Evolutionary conservation across 2,329 filamentous ascomycete genomes (phyloP).

Genomic region (Aspergillus novofumigatus): DNA sequence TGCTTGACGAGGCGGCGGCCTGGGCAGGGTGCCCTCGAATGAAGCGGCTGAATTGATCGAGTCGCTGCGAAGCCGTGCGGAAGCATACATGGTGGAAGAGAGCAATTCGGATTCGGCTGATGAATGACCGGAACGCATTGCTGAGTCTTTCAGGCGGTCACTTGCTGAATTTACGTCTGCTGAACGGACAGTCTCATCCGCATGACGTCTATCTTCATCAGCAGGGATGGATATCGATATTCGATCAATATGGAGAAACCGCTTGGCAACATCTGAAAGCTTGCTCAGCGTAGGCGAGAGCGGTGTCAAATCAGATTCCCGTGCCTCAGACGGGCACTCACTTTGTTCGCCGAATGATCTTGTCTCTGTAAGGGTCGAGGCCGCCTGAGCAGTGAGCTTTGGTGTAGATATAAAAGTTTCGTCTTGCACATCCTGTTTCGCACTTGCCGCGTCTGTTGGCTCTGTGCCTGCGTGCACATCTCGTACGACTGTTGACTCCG

Average conservation of each 20-base stretch:
- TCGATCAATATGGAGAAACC: conserved; percentile 32
- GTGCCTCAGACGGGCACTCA: conserved; percentile 8
- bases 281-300: conserved; percentile 17
- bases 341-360: conserved; percentile 2
- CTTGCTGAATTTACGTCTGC: conserved; percentile 11
- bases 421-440: conserved; percentile 3
- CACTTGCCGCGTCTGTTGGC: background rate
- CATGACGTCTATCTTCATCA: conserved; percentile 7
- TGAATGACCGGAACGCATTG: conserved; percentile 18
- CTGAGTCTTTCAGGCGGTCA: conserved; percentile 19
- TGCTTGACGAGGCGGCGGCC: background rate
- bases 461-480: conserved; percentile 3
- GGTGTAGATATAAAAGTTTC: conserved; percentile 26
- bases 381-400: conserved; percentile 21
- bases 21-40: conserved; percentile 8
- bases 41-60: conserved; percentile 14
- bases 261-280: conserved; percentile 29
- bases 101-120: conserved; percentile 20
- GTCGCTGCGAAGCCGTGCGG: conserved; percentile 16
- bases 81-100: conserved; percentile 20
- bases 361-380: conserved; percentile 12
- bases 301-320: conserved; percentile 14
- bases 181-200: conserved; percentile 5
- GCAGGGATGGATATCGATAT: conserved; percentile 35
- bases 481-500: conserved; percentile 14